Conservation (phyloP, 257 asterid genomes). For the Rhazya stricta region DNA sequence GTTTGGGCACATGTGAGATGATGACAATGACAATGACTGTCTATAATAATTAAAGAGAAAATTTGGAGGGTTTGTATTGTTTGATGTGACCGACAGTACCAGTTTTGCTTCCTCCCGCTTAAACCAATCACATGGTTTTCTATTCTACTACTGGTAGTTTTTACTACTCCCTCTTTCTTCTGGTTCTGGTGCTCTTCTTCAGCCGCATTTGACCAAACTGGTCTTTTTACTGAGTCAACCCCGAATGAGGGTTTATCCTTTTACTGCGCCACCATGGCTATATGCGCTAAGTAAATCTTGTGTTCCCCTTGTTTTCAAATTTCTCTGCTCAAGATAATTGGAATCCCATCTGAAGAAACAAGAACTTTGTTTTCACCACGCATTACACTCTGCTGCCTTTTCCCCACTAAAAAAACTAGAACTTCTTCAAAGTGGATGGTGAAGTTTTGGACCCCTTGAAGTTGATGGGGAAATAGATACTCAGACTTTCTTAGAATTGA, state of each 20-base stretch:
- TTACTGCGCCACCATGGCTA: not conserved
- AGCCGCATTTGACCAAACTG: not conserved
- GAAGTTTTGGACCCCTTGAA: slow-evolving; percentile 6
- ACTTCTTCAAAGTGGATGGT: not conserved
- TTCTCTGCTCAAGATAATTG: not conserved
- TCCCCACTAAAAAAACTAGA: not conserved
- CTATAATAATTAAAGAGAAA: not conserved
- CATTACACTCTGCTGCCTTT: not conserved
- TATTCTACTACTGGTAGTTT: too few relatives aligned
- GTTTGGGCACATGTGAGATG: not conserved
- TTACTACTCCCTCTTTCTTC: not conserved
- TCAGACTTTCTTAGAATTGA: slow-evolving; percentile 1
- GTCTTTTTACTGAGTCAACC: not conserved
- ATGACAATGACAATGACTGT: not conserved
- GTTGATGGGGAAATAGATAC: not conserved
- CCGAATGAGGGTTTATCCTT: not conserved
- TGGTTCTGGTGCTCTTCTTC: not conserved
- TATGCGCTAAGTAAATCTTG: not conserved
- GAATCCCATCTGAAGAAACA: not conserved
- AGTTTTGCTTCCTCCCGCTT: slow-evolving; percentile 5
- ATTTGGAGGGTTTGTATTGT: not conserved
- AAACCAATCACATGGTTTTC: not conserved
- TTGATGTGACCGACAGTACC: slow-evolving; percentile 9
- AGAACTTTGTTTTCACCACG: too few relatives aligned
- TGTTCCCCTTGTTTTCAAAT: not conserved